phyloP scores from a whole-genome alignment of 441 rosid genomes.

The Capsella rubella region DNA sequence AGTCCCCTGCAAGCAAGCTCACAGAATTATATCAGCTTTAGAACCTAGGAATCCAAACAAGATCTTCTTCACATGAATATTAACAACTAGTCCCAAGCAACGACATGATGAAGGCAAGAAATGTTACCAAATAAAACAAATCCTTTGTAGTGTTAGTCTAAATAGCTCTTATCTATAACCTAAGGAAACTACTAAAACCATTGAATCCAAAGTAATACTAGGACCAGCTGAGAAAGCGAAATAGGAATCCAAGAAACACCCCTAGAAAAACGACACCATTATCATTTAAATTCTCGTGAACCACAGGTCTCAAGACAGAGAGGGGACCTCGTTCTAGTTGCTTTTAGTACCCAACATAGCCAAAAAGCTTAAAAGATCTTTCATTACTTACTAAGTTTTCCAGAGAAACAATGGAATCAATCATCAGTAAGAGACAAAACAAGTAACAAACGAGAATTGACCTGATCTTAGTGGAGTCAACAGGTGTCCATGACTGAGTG shows the following conservation, averaged over 20 bases:
- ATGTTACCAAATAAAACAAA: slow-evolving; percentile 1
- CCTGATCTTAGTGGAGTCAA: slow-evolving; percentile 56
- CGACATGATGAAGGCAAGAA: slow-evolving; percentile 11
- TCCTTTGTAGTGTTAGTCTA: neutral
- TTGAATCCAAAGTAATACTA: slow-evolving; percentile 13
- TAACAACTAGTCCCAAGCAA: neutral
- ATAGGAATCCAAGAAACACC: neutral
- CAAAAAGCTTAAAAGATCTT: slow-evolving; percentile 21
- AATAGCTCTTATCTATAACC: slow-evolving; percentile 4
- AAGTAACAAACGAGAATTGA: slow-evolving; percentile 33
- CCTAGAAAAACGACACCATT: slow-evolving; percentile 6
- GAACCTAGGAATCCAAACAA: slow-evolving; percentile 20
- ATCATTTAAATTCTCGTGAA: slow-evolving; percentile 12
- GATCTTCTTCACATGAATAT: slow-evolving; percentile 19
- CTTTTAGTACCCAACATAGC: neutral
- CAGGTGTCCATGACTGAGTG: slow-evolving; percentile 81
- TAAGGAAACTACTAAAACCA: slow-evolving; percentile 4
- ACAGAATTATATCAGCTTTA: slow-evolving; percentile 30
- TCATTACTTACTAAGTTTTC: neutral
- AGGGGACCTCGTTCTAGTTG: slow-evolving; percentile 32
- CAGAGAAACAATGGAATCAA: slow-evolving; percentile 3
- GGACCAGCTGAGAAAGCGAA: slow-evolving; percentile 45
- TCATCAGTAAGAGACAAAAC: slow-evolving; percentile 24
- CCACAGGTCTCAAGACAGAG: slow-evolving; percentile 37
- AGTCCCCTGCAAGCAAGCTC: slow-evolving; percentile 65